A percentile compares a stretch with the other conserved stretches of the same genome.
phyloP scores from a whole-genome alignment of 2,329 filamentous ascomycete genomes.

The Aspergillus ruber region DNA sequence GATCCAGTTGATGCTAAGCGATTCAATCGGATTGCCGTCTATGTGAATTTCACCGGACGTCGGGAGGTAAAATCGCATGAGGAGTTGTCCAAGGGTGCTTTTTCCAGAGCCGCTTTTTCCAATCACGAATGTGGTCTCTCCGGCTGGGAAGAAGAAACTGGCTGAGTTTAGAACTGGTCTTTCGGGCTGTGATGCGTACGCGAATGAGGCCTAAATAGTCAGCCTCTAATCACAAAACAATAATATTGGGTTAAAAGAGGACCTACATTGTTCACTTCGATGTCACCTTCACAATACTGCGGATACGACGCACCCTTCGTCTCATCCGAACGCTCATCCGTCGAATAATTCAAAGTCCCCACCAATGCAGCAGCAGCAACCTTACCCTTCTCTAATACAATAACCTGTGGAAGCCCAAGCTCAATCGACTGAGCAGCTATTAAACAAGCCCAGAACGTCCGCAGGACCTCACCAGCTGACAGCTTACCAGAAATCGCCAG shows the following conservation, averaged over 20 bases:
- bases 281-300: constrained; percentile 54
- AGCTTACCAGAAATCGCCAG: constrained; percentile 57
- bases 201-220: constrained; percentile 50
- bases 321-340: constrained; percentile 14
- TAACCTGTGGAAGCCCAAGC: constrained; percentile 66
- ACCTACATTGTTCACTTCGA: constrained; percentile 61
- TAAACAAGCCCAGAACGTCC: constrained; percentile 77
- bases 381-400: constrained; percentile 73
- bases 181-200: constrained; percentile 66
- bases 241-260: not conserved
- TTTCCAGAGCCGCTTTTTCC: constrained; percentile 88
- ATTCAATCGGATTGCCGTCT: constrained; percentile 58
- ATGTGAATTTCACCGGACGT: constrained; percentile 59
- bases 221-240: not conserved
- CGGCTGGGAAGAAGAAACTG: constrained; percentile 64
- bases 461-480: constrained; percentile 63
- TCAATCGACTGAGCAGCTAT: constrained; percentile 70
- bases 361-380: constrained; percentile 62
- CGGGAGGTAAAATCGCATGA: constrained; percentile 71
- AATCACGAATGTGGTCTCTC: constrained; percentile 71
- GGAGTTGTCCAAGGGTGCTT: constrained; percentile 74
- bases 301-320: constrained; percentile 27
- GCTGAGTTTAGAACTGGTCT: constrained; percentile 55
- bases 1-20: constrained; percentile 64
- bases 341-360: constrained; percentile 33